Percentiles rank a stretch among this genome's conserved stretches.
Conservation (phyloP, 768 basidiomycete species). For the Xerocomellus intermedius region DNA sequence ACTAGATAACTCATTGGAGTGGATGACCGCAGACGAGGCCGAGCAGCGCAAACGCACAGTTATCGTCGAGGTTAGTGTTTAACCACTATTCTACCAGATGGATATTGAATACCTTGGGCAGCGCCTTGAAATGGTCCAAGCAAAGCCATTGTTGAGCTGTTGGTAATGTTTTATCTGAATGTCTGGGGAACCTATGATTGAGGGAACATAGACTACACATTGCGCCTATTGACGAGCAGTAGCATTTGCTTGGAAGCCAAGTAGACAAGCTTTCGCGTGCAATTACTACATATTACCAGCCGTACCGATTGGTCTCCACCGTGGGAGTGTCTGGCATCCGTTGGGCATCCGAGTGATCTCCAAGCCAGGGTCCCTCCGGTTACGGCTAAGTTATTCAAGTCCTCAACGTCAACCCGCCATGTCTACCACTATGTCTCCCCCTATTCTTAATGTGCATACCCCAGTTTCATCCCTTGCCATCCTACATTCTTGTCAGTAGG, state of each 20-base stretch:
- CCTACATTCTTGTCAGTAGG: conserved; percentile 65
- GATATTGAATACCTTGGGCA: conserved; percentile 28
- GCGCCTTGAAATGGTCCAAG: conserved; percentile 74
- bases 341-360: too few species aligned
- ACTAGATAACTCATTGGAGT: conserved; percentile 39
- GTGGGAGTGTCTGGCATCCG: conserved; percentile 2
- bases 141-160: conserved; percentile 67
- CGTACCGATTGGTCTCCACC: not conserved
- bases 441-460: conserved; percentile 73
- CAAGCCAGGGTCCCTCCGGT: too few species aligned
- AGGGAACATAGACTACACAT: conserved; percentile 8
- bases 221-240: not conserved
- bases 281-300: not conserved
- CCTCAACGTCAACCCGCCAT: conserved; percentile 18
- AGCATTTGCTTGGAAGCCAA: not conserved
- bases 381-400: not conserved
- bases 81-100: not conserved
- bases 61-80: conserved; percentile 62
- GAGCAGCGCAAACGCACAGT: conserved; percentile 55
- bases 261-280: not conserved
- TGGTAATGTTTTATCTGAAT: conserved; percentile 44
- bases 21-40: conserved; percentile 41
- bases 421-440: conserved; percentile 32
- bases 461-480: conserved; percentile 73
- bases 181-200: not conserved